Percentiles rank a stretch among this genome's conserved stretches.
Evolutionary conservation across 2,329 filamentous ascomycete genomes (phyloP).

Genomic region (Huntiella bhutanensis): DNA sequence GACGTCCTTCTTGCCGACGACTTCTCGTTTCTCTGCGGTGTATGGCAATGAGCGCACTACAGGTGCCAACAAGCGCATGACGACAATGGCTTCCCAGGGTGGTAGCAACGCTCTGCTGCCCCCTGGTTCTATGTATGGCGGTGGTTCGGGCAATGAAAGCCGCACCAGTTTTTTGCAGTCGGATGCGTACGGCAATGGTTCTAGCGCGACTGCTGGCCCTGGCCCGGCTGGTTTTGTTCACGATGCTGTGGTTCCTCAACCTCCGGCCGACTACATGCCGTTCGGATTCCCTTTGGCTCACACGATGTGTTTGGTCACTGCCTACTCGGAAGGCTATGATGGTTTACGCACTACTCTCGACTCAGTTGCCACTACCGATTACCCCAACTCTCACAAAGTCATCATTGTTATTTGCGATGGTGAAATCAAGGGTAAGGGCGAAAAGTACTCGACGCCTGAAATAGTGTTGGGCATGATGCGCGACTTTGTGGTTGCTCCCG

Average conservation of each 20-base stretch:
- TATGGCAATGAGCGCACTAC: conserved; percentile 52
- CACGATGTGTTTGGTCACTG: conserved; percentile 82
- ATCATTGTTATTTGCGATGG: conserved; percentile 95
- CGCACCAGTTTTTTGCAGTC: conserved; percentile 45
- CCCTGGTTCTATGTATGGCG: conserved; percentile 47
- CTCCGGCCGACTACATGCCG: conserved; percentile 90
- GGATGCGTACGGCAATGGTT: conserved; percentile 34
- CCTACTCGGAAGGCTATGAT: conserved; percentile 88
- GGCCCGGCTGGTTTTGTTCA: conserved; percentile 92
- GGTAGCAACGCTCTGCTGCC: conserved; percentile 51
- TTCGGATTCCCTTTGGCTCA: conserved; percentile 92
- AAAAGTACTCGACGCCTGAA: conserved; percentile 71
- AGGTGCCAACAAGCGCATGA: conserved; percentile 32
- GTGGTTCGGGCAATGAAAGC: conserved; percentile 34
- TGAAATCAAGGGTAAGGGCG: conserved; percentile 90
- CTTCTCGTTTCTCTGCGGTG: conserved; percentile 82
- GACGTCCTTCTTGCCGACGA: conserved; percentile 76
- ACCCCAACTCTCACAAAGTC: conserved; percentile 96
- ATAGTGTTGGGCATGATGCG: conserved; percentile 87
- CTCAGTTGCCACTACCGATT: conserved; percentile 93
- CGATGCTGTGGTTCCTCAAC: conserved; percentile 86
- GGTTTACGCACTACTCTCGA: conserved; percentile 87
- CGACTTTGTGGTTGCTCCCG: conserved; percentile 59
- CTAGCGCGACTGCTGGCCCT: conserved; percentile 44
- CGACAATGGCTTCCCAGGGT: conserved; percentile 87